Evolutionary conservation across 2,329 filamentous ascomycete species (phyloP), one percentile per base, ranked within the genome.

Genomic region (Drechslerella dactyloides): DNA sequence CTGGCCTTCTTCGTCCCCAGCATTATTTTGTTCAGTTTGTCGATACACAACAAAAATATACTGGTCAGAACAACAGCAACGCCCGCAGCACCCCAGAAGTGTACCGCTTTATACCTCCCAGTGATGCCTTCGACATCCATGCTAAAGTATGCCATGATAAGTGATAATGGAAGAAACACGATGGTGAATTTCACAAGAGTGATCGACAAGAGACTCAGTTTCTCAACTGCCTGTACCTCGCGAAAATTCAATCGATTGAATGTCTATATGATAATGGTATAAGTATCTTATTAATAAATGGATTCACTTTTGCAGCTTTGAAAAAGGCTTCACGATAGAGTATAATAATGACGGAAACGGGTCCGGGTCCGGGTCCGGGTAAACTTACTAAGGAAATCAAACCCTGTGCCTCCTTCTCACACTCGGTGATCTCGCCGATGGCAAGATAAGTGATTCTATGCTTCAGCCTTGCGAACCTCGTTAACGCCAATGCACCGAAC

Each of bases 391-490:
- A 73, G 8, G 65, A 80, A 1, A 84, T 81, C 1, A 85, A 76
- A 1, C 79, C 80, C 5, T 84, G 81, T 63, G 84, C 84, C 74
- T 83, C 82, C 37, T 81, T 81, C n/a, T 87, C 78, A 74, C 86
- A 88, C 72, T 86, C 84, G 56, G 87, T 83, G 48, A 88, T 86
- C 77, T 89, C 86, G 55, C 82, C 84, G 66, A 88, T 78, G 10
- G 86, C 86, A 74, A 88, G 88, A 40, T 88, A 78, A 46, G 83
- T 82, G 64, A 88, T 87, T 6, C 86, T 81, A 75, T 88, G 85
- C 52, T 84, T 82, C 21, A 89, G 78, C 21, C 86, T 79, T 75
- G 65, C 86, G 73, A 88, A 88, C 1, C 85, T 81, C 1, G 85
- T 84, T 42, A 85, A 80, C 0, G 86, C 84, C 0, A 85, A 78